Percentiles rank a stretch among this genome's conserved stretches.
Conservation (phyloP, 495 filamentous ascomycete genomes). For the Neurospora sp. region DNA sequence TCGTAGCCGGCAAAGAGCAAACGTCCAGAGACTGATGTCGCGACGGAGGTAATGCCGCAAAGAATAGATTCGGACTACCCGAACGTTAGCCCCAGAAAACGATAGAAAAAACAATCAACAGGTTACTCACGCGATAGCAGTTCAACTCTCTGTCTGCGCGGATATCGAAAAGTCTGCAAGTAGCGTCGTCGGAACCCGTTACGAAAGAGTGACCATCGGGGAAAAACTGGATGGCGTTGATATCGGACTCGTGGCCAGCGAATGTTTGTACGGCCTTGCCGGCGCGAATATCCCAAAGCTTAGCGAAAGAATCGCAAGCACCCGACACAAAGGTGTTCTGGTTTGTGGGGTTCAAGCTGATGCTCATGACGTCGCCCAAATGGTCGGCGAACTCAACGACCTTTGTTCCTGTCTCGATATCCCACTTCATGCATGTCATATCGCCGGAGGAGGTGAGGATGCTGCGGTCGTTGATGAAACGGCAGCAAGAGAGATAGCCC, state of each 20-base stretch:
- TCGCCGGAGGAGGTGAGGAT: slow-evolving; percentile 97
- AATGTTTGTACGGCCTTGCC: slow-evolving; percentile 98
- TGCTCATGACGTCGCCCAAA: slow-evolving; percentile 97
- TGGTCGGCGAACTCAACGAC: slow-evolving; percentile 98
- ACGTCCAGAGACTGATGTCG: slow-evolving; percentile 93
- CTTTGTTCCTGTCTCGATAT: slow-evolving; percentile 94
- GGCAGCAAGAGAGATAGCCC: slow-evolving; percentile 95
- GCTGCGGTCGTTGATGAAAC: slow-evolving; percentile 96
- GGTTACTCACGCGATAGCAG: slow-evolving; percentile 72
- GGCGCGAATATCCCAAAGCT: slow-evolving; percentile 97
- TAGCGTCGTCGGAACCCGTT: slow-evolving; percentile 95
- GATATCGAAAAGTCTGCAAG: slow-evolving; percentile 95
- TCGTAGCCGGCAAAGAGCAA: slow-evolving; percentile 96
- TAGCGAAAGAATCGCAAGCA: slow-evolving; percentile 96
- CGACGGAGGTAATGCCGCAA: slow-evolving; percentile 96
- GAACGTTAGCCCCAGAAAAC: slow-evolving; percentile 9
- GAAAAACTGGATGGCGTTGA: slow-evolving; percentile 99
- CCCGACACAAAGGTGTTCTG: slow-evolving; percentile 97
- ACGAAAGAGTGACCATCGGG: slow-evolving; percentile 98
- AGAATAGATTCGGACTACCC: slow-evolving; percentile 87
- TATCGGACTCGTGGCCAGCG: slow-evolving; percentile 95
- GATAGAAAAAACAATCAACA: background rate
- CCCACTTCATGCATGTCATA: slow-evolving; percentile 99
- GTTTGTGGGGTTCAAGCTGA: slow-evolving; percentile 98
- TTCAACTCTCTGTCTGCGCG: slow-evolving; percentile 94